A percentile compares a stretch with the other conserved stretches of the same genome.
Conservation (phyloP, 306 rosid genomes). For the Argentina anserina region DNA sequence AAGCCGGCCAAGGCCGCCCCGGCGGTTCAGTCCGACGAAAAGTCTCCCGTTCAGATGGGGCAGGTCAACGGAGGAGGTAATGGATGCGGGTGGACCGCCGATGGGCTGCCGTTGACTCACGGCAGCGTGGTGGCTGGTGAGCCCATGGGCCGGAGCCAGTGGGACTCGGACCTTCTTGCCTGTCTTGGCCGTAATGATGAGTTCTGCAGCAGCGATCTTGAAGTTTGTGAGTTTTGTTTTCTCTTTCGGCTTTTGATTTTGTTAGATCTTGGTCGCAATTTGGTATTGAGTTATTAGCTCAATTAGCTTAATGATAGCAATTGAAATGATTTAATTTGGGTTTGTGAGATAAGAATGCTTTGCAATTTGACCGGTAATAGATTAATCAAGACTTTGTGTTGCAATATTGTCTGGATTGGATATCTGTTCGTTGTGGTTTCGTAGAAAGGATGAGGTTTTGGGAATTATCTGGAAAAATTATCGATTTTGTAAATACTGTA, state of each 20-base stretch:
- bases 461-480: not conserved
- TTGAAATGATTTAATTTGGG: not conserved
- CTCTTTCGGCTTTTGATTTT: not conserved
- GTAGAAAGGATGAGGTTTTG: not conserved
- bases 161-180: slow-evolving; percentile 70
- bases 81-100: slow-evolving; percentile 67
- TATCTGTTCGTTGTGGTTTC: not conserved
- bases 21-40: slow-evolving; percentile 1
- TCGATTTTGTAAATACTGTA: not conserved
- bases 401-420: not conserved
- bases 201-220: slow-evolving; percentile 91
- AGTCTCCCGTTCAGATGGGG: slow-evolving; percentile 23
- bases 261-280: not conserved
- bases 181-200: slow-evolving; percentile 88
- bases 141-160: slow-evolving; percentile 65
- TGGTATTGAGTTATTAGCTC: not conserved
- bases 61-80: slow-evolving; percentile 13
- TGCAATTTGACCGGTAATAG: not conserved
- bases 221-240: slow-evolving; percentile 72
- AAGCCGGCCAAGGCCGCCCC: slow-evolving; percentile 12
- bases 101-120: slow-evolving; percentile 61
- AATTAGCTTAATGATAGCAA: not conserved
- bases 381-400: not conserved
- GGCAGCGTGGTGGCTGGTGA: slow-evolving; percentile 81
- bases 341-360: not conserved